Conservation (phyloP, 1,139 yeast genomes). For the Candida buenavistaensis region DNA sequence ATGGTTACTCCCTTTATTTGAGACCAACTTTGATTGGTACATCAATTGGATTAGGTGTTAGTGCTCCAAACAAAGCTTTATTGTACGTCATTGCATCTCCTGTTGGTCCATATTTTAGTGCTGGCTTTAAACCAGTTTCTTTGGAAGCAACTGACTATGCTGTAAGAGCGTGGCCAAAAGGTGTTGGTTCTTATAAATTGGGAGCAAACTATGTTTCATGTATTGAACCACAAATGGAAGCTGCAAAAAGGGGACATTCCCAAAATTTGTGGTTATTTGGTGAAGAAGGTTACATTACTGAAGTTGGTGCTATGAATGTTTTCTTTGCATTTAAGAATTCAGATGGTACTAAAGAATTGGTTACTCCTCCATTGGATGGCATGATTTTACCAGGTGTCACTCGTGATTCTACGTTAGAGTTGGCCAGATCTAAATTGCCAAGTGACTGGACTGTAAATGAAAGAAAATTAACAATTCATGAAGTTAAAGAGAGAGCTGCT, state of each 20-base stretch:
- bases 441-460: slow-evolving; percentile 76
- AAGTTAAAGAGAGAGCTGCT: slow-evolving; percentile 72
- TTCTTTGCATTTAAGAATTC: slow-evolving; percentile 75
- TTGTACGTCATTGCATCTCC: slow-evolving; percentile 89
- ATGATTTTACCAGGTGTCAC: slow-evolving; percentile 97
- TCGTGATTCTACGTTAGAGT: slow-evolving; percentile 79
- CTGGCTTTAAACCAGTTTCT: slow-evolving; percentile 92
- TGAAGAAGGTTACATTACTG: slow-evolving; percentile 84
- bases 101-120: slow-evolving; percentile 88
- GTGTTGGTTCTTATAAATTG: slow-evolving; percentile 91
- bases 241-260: slow-evolving; percentile 86
- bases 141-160: slow-evolving; percentile 94
- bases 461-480: slow-evolving; percentile 78
- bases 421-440: slow-evolving; percentile 74
- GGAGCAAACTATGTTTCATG: slow-evolving; percentile 99
- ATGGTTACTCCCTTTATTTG: slow-evolving; percentile 87
- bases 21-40: slow-evolving; percentile 97
- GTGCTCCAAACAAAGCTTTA: slow-evolving; percentile 75
- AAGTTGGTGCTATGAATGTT: slow-evolving; percentile 97
- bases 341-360: slow-evolving; percentile 86
- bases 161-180: slow-evolving; percentile 99
- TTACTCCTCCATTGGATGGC: slow-evolving; percentile 95
- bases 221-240: slow-evolving; percentile 82
- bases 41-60: slow-evolving; percentile 80
- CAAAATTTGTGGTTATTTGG: slow-evolving; percentile 98